Percentiles rank a stretch among this genome's conserved stretches.
These are phyloP conservation scores for Spirogloea muscicola DNA, from an alignment of 139 green algal genomes.

Conservation along the genomic window DNA sequence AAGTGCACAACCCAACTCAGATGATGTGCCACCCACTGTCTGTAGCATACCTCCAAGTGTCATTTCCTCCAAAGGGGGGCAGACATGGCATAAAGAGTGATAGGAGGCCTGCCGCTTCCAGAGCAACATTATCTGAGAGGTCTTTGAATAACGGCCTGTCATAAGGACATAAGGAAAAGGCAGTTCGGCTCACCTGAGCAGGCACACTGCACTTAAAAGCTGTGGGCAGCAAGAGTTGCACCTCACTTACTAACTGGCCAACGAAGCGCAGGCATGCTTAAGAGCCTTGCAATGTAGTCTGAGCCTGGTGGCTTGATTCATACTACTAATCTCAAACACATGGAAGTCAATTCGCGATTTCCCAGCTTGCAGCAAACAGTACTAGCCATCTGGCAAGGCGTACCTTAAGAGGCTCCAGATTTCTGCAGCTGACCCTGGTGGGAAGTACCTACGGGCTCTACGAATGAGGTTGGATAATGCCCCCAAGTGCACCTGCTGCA, in stretches of 20 bases:
- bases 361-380: background rate
- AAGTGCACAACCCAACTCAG: constrained; percentile 2
- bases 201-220: background rate
- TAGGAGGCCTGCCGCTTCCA: constrained; percentile 16
- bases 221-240: background rate
- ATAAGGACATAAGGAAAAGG: background rate
- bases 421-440: constrained; percentile 14
- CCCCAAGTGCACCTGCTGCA: constrained; percentile 26
- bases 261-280: background rate
- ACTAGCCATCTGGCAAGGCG: background rate
- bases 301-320: background rate
- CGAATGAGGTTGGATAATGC: background rate
- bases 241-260: background rate
- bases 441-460: constrained; percentile 10
- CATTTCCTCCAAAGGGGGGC: background rate
- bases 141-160: constrained; percentile 18
- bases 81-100: constrained; percentile 17
- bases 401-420: constrained; percentile 20
- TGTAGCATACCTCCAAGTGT: no score
- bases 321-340: background rate
- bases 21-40: background rate
- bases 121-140: constrained; percentile 17
- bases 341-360: background rate
- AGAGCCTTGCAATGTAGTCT: background rate
- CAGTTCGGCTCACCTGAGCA: no score